phyloP scores from a whole-genome alignment of 2,329 filamentous ascomycete genomes.

The Fusarium pseudoanthophilum region DNA sequence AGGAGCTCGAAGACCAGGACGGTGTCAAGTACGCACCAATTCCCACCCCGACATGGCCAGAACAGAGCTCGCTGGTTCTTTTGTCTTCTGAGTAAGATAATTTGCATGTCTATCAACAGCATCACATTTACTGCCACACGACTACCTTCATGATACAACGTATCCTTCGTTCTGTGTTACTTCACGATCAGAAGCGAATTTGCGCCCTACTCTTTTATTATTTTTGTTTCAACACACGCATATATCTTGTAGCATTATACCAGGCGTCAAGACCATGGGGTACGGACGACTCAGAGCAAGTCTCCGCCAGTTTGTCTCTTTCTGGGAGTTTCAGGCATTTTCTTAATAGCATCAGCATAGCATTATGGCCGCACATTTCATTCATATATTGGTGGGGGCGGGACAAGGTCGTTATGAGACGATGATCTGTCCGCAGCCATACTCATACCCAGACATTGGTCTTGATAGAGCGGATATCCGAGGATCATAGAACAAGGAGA shows the following conservation, averaged over 20 bases:
- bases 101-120: background rate
- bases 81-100: conserved; percentile 3
- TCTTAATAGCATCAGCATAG: conserved; percentile 24
- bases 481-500: conserved; percentile 29
- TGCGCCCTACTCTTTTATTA: conserved; percentile 7
- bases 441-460: conserved; percentile 27
- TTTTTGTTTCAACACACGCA: conserved; percentile 1
- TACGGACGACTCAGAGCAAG: conserved; percentile 16
- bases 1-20: conserved; percentile 60
- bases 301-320: conserved; percentile 20
- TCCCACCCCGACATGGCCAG: conserved; percentile 49
- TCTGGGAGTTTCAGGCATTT: conserved; percentile 23
- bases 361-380: conserved; percentile 9
- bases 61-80: conserved; percentile 13
- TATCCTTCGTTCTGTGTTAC: background rate
- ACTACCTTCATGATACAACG: conserved; percentile 1
- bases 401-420: background rate
- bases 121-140: background rate
- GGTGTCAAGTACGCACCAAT: conserved; percentile 56
- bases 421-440: conserved; percentile 4
- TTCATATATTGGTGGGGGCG: background rate
- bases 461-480: conserved; percentile 38
- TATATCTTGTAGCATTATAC: conserved; percentile 41
- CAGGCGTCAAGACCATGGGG: conserved; percentile 35
- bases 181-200: background rate